These are phyloP conservation scores for Nicotiana paniculata DNA, from an alignment of 257 asterid genomes.

Conservation along the genomic window DNA sequence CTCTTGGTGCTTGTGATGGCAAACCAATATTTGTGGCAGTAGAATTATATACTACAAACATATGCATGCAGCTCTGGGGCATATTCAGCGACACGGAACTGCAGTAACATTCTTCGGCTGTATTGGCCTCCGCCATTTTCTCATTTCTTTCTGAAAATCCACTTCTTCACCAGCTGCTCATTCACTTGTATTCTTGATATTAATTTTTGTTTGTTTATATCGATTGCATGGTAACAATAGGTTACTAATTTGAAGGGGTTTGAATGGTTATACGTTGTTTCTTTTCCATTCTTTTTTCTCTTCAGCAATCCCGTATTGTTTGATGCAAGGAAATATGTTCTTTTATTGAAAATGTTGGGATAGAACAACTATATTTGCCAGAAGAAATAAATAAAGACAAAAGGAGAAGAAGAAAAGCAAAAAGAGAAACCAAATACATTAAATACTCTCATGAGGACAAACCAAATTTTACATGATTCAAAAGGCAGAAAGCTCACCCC, in stretches of 20 bases:
- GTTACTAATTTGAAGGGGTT: not conserved
- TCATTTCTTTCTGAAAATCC: not conserved
- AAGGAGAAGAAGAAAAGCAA: not conserved
- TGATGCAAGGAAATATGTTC: not conserved
- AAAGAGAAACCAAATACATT: not conserved
- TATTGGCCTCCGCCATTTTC: not conserved
- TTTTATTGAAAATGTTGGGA: no score
- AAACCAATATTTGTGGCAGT: not conserved
- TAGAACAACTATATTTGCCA: no score
- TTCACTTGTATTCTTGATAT: not conserved
- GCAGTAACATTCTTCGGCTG: not conserved
- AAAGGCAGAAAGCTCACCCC: not conserved
- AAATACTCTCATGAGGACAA: not conserved
- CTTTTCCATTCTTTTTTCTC: not conserved
- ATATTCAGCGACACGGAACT: not conserved
- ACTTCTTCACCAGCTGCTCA: not conserved
- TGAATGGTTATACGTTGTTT: not conserved
- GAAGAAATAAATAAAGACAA: not conserved
- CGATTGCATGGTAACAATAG: not conserved
- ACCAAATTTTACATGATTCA: not conserved
- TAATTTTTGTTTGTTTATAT: not conserved
- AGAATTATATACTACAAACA: not conserved
- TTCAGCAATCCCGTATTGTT: not conserved
- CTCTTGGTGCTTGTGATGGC: not conserved
- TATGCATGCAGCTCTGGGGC: not conserved